A percentile compares a stretch with the other conserved stretches of the same genome.
Conservation (phyloP, 768 basidiomycete species). For the Omphalotus guepiniiformis region DNA sequence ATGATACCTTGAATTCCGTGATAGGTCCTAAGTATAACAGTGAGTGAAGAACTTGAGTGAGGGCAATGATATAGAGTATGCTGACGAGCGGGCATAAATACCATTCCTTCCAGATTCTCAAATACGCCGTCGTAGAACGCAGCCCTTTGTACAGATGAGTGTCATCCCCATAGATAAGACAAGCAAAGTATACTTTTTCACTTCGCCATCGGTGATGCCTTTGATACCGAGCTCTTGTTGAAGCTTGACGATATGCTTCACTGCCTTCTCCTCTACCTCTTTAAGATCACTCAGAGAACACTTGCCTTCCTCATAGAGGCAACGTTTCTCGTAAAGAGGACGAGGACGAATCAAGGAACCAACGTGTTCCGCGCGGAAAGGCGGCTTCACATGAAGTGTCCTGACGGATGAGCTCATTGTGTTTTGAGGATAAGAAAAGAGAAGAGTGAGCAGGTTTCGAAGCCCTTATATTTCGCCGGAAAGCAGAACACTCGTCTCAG, state of each 20-base stretch:
- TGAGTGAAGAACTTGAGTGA: constrained; percentile 10
- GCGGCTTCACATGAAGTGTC: constrained; percentile 30
- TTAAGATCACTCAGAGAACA: constrained; percentile 41
- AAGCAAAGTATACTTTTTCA: constrained; percentile 28
- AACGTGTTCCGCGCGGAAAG: constrained; percentile 53
- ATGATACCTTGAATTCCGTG: constrained; percentile 44
- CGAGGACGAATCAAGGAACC: constrained; percentile 57
- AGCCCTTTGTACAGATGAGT: constrained; percentile 28
- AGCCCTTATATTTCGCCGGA: constrained; percentile 5
- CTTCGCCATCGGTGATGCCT: constrained; percentile 62
- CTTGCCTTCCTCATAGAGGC: constrained; percentile 36
- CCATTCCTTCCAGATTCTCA: constrained; percentile 63
- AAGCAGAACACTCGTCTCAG: no score
- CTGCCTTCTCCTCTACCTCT: constrained; percentile 48
- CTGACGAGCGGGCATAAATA: constrained; percentile 43
- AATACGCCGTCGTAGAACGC: constrained; percentile 66
- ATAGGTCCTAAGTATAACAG: constrained; percentile 33
- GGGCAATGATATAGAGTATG: constrained; percentile 16
- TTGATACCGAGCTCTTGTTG: constrained; percentile 54
- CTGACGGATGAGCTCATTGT: constrained; percentile 5
- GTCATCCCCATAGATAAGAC: neutral
- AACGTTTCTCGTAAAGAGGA: constrained; percentile 44
- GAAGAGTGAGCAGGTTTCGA: neutral
- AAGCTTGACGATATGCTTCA: constrained; percentile 47
- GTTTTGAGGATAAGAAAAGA: neutral